Evolutionary conservation across 345 rosid genomes (phyloP).

Genomic region (Boechera stricta): DNA sequence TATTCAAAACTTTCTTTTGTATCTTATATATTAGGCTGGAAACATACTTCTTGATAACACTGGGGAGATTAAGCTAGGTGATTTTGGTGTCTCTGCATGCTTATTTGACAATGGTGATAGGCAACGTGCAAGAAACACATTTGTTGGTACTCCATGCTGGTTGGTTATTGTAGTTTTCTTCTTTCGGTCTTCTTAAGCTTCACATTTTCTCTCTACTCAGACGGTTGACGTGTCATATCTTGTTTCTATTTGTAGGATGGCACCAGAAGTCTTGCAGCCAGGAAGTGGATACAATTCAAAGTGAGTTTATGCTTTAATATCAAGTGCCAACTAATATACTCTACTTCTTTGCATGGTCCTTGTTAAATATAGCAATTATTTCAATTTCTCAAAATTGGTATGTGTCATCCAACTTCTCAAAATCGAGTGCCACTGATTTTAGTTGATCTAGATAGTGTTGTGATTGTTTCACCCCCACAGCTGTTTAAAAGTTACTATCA

Average conservation of each 20-base stretch:
- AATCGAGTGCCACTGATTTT: background rate
- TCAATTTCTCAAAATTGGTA: background rate
- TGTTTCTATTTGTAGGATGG: conserved; percentile 77
- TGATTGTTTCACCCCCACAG: background rate
- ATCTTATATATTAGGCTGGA: conserved; percentile 73
- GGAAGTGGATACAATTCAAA: conserved; percentile 94
- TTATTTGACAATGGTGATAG: conserved; percentile 96
- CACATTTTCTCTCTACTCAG: conserved; percentile 14
- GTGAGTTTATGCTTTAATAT: conserved; percentile 51
- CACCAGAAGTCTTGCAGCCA: conserved; percentile 99
- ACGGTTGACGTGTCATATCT: background rate
- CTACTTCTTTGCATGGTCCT: conserved; percentile 19
- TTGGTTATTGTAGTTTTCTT: conserved; percentile 47
- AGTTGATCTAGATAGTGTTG: conserved; percentile 17
- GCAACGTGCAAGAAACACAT: conserved; percentile 94
- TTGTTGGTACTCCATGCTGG: conserved; percentile 99
- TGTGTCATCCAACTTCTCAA: background rate
- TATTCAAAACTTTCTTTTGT: background rate
- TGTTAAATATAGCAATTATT: background rate
- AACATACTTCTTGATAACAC: conserved; percentile 81
- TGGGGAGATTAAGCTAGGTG: conserved; percentile 89
- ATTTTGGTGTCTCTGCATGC: conserved; percentile 97
- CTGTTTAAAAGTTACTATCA: conserved; percentile 3
- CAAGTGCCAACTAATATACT: background rate
- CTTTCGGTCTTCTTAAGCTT: conserved; percentile 9